A percentile compares a stretch with the other conserved stretches of the same genome.
Evolutionary conservation across 129 eudicot species (phyloP).

Genomic region (Kitagawia praeruptora): DNA sequence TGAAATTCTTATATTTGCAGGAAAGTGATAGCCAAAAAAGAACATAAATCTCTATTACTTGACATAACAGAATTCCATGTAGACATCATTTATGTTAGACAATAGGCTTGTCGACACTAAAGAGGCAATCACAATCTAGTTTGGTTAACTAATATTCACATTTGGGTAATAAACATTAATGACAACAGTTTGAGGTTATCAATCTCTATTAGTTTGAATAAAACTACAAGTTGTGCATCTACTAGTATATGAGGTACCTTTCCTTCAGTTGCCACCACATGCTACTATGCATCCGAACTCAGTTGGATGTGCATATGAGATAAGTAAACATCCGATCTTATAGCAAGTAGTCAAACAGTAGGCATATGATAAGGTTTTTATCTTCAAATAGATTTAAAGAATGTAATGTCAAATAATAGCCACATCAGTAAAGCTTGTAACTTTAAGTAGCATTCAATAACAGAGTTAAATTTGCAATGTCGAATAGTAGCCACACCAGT

Average conservation of each 20-base stretch:
- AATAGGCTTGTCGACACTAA: background rate
- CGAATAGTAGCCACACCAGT: background rate
- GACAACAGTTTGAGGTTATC: too few species aligned
- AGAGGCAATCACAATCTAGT: background rate
- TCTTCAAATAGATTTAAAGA: background rate
- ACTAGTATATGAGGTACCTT: background rate
- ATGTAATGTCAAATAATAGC: background rate
- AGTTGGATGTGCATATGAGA: background rate
- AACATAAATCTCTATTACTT: background rate
- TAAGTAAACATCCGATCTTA: background rate
- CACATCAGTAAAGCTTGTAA: constrained; percentile 3
- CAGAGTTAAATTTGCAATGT: background rate
- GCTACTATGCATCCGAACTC: background rate
- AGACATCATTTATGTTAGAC: background rate
- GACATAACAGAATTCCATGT: background rate
- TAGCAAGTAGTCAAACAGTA: background rate
- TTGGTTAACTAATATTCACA: background rate
- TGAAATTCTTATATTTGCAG: background rate
- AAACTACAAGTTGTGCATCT: background rate
- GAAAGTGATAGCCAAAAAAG: background rate
- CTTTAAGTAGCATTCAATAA: background rate
- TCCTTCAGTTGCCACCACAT: background rate
- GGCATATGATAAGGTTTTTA: background rate
- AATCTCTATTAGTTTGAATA: background rate
- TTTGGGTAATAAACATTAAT: background rate